Conservation (phyloP, 108 stramenopile species). For the Epipyxis sp. region DNA sequence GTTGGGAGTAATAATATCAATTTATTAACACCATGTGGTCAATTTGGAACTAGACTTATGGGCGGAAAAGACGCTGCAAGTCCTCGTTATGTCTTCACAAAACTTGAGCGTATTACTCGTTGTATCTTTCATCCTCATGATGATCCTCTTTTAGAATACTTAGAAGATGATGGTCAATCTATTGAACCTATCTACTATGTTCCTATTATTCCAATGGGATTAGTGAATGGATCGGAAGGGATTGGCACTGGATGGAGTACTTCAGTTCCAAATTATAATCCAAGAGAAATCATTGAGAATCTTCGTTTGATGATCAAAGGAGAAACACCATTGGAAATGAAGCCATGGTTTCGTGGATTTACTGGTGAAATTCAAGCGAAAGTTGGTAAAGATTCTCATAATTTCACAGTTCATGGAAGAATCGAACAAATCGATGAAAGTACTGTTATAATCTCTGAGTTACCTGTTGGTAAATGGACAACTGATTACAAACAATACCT, state of each 20-base stretch:
- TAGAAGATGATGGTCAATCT: constrained; percentile 89
- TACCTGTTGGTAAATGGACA: constrained; percentile 93
- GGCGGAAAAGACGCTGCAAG: constrained; percentile 92
- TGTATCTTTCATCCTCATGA: constrained; percentile 95
- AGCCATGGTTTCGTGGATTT: constrained; percentile 78
- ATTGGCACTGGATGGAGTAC: constrained; percentile 98
- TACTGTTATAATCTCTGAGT: constrained; percentile 81
- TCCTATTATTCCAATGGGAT: constrained; percentile 72
- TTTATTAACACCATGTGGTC: constrained; percentile 87
- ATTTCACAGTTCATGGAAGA: constrained; percentile 30
- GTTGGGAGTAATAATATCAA: constrained; percentile 96
- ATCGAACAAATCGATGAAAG: constrained; percentile 57
- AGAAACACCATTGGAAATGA: constrained; percentile 50
- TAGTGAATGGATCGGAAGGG: constrained; percentile 78
- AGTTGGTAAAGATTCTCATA: neutral
- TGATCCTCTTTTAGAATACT: constrained; percentile 84
- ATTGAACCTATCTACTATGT: constrained; percentile 96
- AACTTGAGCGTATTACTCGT: constrained; percentile 84
- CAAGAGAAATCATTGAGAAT: constrained; percentile 81
- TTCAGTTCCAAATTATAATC: constrained; percentile 66
- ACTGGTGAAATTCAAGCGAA: constrained; percentile 45
- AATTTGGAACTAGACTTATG: constrained; percentile 95
- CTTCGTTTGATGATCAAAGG: constrained; percentile 74
- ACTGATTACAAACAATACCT: constrained; percentile 88
- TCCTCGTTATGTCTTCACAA: constrained; percentile 98